Evolutionary conservation across 2,329 filamentous ascomycete genomes (phyloP).

Genomic region (Cercospora beticola): DNA sequence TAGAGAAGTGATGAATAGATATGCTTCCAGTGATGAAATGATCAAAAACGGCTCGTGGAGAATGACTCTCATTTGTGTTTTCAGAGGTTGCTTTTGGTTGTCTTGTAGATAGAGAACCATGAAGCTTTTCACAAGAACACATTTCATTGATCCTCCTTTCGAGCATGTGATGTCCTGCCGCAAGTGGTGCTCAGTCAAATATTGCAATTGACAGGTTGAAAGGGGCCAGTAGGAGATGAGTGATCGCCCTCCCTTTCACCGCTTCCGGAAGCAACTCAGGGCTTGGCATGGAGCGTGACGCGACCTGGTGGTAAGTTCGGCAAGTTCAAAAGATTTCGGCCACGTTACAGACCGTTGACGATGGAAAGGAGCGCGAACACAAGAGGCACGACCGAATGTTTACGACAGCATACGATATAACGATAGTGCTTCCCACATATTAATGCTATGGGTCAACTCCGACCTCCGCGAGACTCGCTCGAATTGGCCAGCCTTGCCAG

Average conservation of each 20-base stretch:
- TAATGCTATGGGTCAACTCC: slow-evolving; percentile 18
- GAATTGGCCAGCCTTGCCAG: slow-evolving; percentile 94
- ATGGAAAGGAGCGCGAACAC: slow-evolving; percentile 7
- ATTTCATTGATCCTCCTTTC: background rate
- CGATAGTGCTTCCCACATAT: background rate
- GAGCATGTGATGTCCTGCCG: background rate
- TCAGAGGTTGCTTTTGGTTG: slow-evolving; percentile 22
- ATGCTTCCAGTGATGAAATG: slow-evolving; percentile 22
- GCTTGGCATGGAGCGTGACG: background rate
- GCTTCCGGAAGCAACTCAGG: background rate
- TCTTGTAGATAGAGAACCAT: slow-evolving; percentile 21
- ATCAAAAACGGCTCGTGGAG: slow-evolving; percentile 17
- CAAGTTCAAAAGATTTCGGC: background rate
- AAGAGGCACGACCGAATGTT: background rate
- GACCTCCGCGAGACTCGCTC: slow-evolving; percentile 76
- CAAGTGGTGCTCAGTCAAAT: background rate
- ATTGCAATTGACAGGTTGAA: background rate
- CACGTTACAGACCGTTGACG: background rate
- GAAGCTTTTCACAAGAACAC: slow-evolving; percentile 20
- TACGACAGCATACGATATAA: slow-evolving; percentile 10
- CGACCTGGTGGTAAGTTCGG: background rate
- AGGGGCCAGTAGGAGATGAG: background rate
- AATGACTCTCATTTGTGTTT: slow-evolving; percentile 30
- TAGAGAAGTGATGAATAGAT: slow-evolving; percentile 21
- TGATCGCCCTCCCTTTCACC: background rate